Percentiles rank a stretch among this genome's conserved stretches.
Conservation (phyloP, 2,329 filamentous ascomycete genomes). For the Aspergillus piperis region DNA sequence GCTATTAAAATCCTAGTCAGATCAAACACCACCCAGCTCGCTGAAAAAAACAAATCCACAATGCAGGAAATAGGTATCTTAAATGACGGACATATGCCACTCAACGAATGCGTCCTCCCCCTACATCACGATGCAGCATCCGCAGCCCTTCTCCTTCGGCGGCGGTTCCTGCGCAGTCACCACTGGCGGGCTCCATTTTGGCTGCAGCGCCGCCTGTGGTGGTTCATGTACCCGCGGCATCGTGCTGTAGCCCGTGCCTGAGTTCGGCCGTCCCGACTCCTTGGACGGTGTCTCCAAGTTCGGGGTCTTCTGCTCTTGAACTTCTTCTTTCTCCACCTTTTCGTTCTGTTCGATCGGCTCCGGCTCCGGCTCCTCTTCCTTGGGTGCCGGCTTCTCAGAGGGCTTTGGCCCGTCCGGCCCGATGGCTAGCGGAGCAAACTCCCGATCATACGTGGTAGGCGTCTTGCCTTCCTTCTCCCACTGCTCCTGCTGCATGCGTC, state of each 20-base stretch:
- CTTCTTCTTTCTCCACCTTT: slow-evolving; percentile 8
- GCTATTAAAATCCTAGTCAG: slow-evolving; percentile 11
- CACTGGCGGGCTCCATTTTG: slow-evolving; percentile 47
- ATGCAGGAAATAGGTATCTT: slow-evolving; percentile 13
- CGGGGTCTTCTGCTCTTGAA: slow-evolving; percentile 11
- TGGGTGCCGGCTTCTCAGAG: slow-evolving; percentile 19
- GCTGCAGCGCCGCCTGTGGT: slow-evolving; percentile 36
- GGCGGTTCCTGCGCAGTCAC: slow-evolving; percentile 57
- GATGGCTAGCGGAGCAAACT: slow-evolving; percentile 75
- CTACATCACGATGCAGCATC: slow-evolving; percentile 77
- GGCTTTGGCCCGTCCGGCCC: slow-evolving; percentile 37
- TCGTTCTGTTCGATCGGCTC: slow-evolving; percentile 6
- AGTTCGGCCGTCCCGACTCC: slow-evolving; percentile 40
- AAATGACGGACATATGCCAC: slow-evolving; percentile 3
- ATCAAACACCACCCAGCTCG: slow-evolving; percentile 13
- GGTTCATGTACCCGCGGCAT: slow-evolving; percentile 50
- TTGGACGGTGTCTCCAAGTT: slow-evolving; percentile 29
- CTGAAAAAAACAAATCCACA: slow-evolving; percentile 20
- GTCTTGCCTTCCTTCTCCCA: slow-evolving; percentile 92
- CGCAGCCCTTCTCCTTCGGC: slow-evolving; percentile 57
- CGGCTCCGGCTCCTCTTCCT: slow-evolving; percentile 12
- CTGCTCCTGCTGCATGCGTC: slow-evolving; percentile 86
- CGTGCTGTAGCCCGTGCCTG: slow-evolving; percentile 52
- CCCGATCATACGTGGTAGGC: slow-evolving; percentile 80
- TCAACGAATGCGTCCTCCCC: not conserved